A percentile compares a stretch with the other conserved stretches of the same genome.
Evolutionary conservation across 257 asterid genomes (phyloP).

Genomic region (Euphrasia confusa): DNA sequence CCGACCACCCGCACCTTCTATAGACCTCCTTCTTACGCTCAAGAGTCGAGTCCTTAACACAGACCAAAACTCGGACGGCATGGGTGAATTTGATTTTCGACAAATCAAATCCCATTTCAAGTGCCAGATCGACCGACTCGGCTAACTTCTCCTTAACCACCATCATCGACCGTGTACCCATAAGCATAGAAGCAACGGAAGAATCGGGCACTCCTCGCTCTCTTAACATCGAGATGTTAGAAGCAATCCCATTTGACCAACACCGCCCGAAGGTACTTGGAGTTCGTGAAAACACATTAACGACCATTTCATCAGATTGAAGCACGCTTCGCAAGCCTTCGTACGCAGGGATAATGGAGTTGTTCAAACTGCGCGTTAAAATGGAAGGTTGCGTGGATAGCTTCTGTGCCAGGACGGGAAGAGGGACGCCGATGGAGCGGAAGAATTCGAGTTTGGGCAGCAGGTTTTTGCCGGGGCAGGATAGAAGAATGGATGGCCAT

Average conservation of each 20-base stretch:
- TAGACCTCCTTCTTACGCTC: constrained; percentile 14
- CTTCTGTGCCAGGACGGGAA: neutral
- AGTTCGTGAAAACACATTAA: neutral
- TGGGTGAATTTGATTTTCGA: neutral
- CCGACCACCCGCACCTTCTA: constrained; percentile 18
- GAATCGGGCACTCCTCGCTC: neutral
- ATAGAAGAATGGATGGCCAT: neutral
- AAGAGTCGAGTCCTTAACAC: neutral
- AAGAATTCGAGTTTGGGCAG: constrained; percentile 12
- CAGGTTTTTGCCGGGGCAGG: neutral
- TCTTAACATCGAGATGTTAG: neutral
- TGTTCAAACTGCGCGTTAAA: neutral
- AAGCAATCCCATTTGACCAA: neutral
- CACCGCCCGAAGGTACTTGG: neutral
- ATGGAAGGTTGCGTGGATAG: neutral
- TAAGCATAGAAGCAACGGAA: neutral
- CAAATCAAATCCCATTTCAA: neutral
- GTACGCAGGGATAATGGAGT: neutral
- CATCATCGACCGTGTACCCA: neutral
- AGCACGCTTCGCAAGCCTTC: neutral
- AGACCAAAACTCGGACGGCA: neutral
- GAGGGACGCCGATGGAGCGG: constrained; percentile 12
- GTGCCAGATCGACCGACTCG: neutral
- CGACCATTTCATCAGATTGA: neutral
- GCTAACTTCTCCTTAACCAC: neutral